Base-by-base conservation (phyloP, 495 filamentous ascomycete species). In the Neurospora africana region DNA sequence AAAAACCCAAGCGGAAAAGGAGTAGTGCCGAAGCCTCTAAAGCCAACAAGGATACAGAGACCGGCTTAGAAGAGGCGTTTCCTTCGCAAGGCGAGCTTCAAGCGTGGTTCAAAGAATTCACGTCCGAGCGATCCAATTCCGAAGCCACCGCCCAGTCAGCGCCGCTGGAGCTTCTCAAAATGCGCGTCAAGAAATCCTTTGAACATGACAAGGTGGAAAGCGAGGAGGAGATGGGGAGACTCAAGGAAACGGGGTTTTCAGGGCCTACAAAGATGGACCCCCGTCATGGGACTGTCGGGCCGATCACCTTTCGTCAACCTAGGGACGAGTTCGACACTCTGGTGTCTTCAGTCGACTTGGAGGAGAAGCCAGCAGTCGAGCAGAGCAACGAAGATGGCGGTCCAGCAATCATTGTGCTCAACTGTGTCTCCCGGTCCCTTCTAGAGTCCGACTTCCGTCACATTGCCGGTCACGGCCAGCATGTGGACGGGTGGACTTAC, bases 401-500 rank as follows among this genome's bases (percentile, higher is more conserved):
- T 9, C 53, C 53, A 9, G 53, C 53, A 65, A 33, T 65, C 53
- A 19, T 91, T 23, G 79, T 86, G 19, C 77, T 91, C 58, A 78
- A 77, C 39, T 79, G 81, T n/a, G 83, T 83, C 38, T 86, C 85
- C 76, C 85, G 82, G 68, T 83, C 84, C 13, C 83, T 92, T 47
- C 76, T 82, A 7, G 87, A 88, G 79, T 84, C 83, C 73, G 90
- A 92, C 78, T 92, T 92, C 81, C 82, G 86, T 37, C 86, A 89
- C 27, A 74, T 91, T 7, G 82, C 86, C 10, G 82, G 82, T n/a
- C 86, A 83, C 74, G 89, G 89, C 38, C 77, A 82, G 35, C 89
- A 91, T 74, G 86, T 92, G 69, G 86, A 88, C 68, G 84, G 85
- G 41, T 92, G 90, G 90, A 83, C 82, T 3, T 84, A 84, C 43